Evolutionary conservation across 1,284 basidiomycete genomes (phyloP), one percentile per base, ranked within the genome.

Genomic region (Cutaneotrichosporon dermatis): DNA sequence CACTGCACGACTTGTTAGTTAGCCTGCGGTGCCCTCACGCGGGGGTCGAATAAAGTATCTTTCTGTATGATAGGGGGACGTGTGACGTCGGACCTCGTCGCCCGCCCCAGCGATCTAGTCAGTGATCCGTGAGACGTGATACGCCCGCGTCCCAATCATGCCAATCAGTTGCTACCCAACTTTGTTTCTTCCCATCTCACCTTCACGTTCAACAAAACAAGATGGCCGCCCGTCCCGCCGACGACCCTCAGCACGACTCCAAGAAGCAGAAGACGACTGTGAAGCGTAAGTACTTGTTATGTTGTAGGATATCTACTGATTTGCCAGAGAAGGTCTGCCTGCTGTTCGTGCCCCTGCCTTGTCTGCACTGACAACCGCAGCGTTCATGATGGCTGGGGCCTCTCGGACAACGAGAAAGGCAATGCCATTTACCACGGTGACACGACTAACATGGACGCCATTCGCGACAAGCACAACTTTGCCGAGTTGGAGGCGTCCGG

Each of bases 371-470:
- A 62, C 53, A 13, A 25, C 10, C 10, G 44, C 67, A 92, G 90
- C 69, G 90, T 94, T 45, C 92, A 94, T 81, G 92, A 95, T 81
- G 92, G 92, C 41, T 95, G 92, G 92, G 92, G 92, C 61, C 82
- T 93, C 66, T 79, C 80, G 43, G 80, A 84, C 58, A 85, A 85
- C 58, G 82, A 84, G 65, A 87, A 92, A 73, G 91, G 92, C 59
- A 88, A 94, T 70, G 91, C 92, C 59, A 91, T 95, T 77, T 84
- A 85, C 59, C 88, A 87, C 25, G 92, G 84, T 11, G 82, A 83
- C 53, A 93, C 92, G 58, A 87, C 85, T 11, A 86, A 88, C 80
- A 95, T 94, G 92, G 90, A 92, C 77, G 82, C 81, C 45, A 88
- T 95, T 71, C 85, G 86, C 10, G 83, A 88, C 71, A 82, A 87